phyloP scores from a whole-genome alignment of 768 basidiomycete genomes.

The Boletales sp. region DNA sequence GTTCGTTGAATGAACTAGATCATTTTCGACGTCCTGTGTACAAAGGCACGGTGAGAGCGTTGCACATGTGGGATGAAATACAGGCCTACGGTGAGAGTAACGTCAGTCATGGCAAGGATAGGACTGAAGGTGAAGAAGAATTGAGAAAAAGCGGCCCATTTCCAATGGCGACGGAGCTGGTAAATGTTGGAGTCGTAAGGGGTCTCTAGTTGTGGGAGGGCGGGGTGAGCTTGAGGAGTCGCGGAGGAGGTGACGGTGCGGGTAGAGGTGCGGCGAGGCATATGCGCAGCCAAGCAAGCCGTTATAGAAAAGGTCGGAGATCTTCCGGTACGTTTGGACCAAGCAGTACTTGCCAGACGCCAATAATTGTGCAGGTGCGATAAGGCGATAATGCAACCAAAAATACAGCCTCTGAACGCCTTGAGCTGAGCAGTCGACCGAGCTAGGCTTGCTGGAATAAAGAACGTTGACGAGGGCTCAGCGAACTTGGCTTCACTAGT shows the following conservation, averaged over 20 bases:
- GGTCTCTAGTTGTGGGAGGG: slow-evolving; percentile 25
- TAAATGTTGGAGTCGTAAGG: slow-evolving; percentile 39
- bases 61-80: not conserved
- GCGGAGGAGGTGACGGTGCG: slow-evolving; percentile 33
- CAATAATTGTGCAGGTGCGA: slow-evolving; percentile 17
- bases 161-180: slow-evolving; percentile 75
- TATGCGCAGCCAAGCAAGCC: slow-evolving; percentile 36
- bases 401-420: slow-evolving; percentile 6
- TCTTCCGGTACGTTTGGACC: slow-evolving; percentile 26
- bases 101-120: slow-evolving; percentile 67
- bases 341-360: slow-evolving; percentile 17
- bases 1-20: slow-evolving; percentile 59
- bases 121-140: slow-evolving; percentile 84
- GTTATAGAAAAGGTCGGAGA: slow-evolving; percentile 38
- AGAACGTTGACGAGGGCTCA: not conserved
- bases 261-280: slow-evolving; percentile 56
- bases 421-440: not conserved
- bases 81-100: slow-evolving; percentile 57
- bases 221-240: slow-evolving; percentile 27
- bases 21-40: slow-evolving; percentile 72
- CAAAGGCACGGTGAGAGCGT: slow-evolving; percentile 6
- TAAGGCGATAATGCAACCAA: slow-evolving; percentile 22
- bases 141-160: slow-evolving; percentile 90
- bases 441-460: slow-evolving; percentile 12
- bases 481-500: not conserved